A percentile compares a stretch with the other conserved stretches of the same genome.
Evolutionary conservation across 768 basidiomycete species (phyloP).

Genomic region (Rubroboletus satanas): DNA sequence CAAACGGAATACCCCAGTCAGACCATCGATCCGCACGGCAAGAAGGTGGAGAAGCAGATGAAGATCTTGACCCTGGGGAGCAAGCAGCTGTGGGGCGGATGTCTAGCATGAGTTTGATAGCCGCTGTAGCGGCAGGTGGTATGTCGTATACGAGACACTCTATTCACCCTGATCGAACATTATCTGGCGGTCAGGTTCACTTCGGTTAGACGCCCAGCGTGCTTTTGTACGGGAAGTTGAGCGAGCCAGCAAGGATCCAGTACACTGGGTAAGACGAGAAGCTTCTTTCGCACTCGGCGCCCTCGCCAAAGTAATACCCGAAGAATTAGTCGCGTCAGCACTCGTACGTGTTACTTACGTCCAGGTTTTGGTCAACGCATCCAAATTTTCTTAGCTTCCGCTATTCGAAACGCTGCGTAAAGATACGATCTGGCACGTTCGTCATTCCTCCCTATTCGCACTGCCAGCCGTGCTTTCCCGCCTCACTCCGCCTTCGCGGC

Average conservation of each 20-base stretch:
- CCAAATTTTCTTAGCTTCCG: constrained; percentile 55
- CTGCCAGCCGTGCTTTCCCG: constrained; percentile 76
- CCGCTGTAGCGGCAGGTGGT: constrained; percentile 80
- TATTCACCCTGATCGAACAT: constrained; percentile 3
- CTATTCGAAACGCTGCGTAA: constrained; percentile 65
- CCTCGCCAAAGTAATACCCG: constrained; percentile 82
- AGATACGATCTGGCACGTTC: constrained; percentile 78
- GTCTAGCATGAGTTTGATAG: constrained; percentile 91
- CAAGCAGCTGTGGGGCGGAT: constrained; percentile 84
- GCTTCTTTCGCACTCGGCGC: constrained; percentile 87
- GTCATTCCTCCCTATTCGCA: constrained; percentile 83
- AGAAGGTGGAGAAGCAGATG: constrained; percentile 31
- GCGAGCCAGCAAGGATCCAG: constrained; percentile 57
- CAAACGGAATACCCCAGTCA: constrained; percentile 12
- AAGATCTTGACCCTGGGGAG: constrained; percentile 45
- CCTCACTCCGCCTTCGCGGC: constrained; percentile 54
- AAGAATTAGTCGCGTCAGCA: constrained; percentile 60
- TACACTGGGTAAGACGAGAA: constrained; percentile 80
- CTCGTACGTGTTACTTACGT: constrained; percentile 44
- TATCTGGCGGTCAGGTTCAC: constrained; percentile 39
- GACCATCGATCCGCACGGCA: constrained; percentile 17
- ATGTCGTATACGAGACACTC: constrained; percentile 26
- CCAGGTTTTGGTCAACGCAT: neutral
- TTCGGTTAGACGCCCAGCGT: constrained; percentile 51
- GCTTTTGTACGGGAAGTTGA: constrained; percentile 75